Percentiles rank a stretch among this genome's conserved stretches.
Evolutionary conservation across 306 rosid genomes (phyloP).

Genomic region (Cucurbita pepo): DNA sequence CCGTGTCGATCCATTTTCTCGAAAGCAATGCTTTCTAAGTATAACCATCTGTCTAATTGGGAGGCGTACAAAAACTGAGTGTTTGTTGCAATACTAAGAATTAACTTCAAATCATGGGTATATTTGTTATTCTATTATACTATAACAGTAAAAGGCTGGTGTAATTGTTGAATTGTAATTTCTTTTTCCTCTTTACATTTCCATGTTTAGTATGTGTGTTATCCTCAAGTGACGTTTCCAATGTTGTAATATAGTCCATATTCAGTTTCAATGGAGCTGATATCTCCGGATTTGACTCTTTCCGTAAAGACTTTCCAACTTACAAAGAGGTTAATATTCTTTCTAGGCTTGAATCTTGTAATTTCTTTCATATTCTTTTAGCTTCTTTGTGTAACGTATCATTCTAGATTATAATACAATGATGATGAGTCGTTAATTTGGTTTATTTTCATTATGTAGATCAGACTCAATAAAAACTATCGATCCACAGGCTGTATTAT

Average conservation of each 20-base stretch:
- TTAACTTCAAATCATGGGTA: neutral
- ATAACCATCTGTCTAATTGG: neutral
- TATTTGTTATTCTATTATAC: neutral
- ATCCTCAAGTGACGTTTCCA: slow-evolving; percentile 9
- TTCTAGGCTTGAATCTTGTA: slow-evolving; percentile 2
- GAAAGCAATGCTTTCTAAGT: neutral
- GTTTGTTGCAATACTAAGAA: neutral
- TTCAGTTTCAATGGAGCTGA: slow-evolving; percentile 98
- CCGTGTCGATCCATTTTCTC: neutral
- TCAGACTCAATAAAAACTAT: slow-evolving; percentile 81
- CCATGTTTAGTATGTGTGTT: neutral
- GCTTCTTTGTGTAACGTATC: neutral
- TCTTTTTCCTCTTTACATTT: neutral
- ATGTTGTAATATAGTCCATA: slow-evolving; percentile 54
- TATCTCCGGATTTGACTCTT: slow-evolving; percentile 72
- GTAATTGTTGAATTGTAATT: neutral
- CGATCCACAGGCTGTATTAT: slow-evolving; percentile 83
- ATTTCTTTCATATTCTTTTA: neutral
- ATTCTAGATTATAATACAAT: neutral
- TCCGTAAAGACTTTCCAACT: slow-evolving; percentile 65
- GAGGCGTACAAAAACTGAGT: neutral
- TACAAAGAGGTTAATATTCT: slow-evolving; percentile 58
- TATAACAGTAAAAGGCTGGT: neutral
- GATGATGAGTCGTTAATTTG: slow-evolving; percentile 3
- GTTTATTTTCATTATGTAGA: slow-evolving; percentile 27